Evolutionary conservation across 1,139 yeast species (phyloP).

Genomic region (Tardiomyces depauwii): DNA sequence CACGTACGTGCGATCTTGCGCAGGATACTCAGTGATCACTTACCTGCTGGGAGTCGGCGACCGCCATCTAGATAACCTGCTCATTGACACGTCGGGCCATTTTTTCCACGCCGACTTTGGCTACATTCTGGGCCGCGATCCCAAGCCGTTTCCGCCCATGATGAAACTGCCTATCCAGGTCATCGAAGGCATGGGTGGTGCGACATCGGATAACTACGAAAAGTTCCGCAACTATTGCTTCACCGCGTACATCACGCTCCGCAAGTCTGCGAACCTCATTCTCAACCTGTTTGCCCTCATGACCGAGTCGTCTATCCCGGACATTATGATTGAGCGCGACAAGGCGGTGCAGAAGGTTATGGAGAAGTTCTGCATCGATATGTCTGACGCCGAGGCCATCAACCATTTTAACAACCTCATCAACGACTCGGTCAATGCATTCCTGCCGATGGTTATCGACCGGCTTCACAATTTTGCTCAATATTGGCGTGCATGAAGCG

Average conservation of each 20-base stretch:
- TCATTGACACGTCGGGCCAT: conserved; percentile 60
- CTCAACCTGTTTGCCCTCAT: conserved; percentile 84
- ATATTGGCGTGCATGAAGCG: conserved; percentile 90
- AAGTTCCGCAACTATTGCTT: conserved; percentile 88
- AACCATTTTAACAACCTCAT: conserved; percentile 87
- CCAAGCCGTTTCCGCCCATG: conserved; percentile 96
- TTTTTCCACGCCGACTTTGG: conserved; percentile 98
- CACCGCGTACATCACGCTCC: conserved; percentile 80
- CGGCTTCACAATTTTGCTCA: conserved; percentile 92
- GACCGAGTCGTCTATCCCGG: conserved; percentile 93
- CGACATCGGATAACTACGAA: conserved; percentile 71
- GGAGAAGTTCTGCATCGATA: conserved; percentile 85
- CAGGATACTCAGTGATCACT: conserved; percentile 96
- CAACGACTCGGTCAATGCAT: conserved; percentile 87
- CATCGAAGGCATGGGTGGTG: conserved; percentile 96
- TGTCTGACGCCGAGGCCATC: conserved; percentile 94
- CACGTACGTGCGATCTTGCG: conserved; percentile 88
- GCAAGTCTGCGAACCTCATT: conserved; percentile 84
- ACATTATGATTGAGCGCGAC: conserved; percentile 60
- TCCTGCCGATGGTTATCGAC: conserved; percentile 90
- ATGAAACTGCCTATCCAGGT: conserved; percentile 97
- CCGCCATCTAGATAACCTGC: conserved; percentile 83
- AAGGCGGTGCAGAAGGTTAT: conserved; percentile 76
- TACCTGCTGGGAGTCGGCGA: conserved; percentile 94
- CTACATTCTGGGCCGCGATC: conserved; percentile 90